Evolutionary conservation across 129 eudicot genomes (phyloP).

Genomic region (Escallonia rubra): DNA sequence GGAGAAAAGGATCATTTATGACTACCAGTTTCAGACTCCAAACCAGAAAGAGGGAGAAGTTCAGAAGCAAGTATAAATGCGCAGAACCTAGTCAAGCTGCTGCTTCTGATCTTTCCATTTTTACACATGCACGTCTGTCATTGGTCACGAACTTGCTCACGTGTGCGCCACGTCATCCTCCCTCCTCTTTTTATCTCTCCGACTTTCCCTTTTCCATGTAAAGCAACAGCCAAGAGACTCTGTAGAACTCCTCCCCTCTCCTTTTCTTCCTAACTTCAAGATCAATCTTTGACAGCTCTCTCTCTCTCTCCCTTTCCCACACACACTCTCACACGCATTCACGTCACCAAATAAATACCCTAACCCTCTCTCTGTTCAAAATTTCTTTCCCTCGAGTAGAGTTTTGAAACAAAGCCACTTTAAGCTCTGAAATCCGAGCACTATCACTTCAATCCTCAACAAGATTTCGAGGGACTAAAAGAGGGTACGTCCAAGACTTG

Average conservation of each 20-base stretch:
- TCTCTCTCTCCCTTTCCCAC: not conserved
- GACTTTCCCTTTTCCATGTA: constrained; percentile 15
- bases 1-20: no score
- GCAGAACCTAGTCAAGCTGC: constrained; percentile 36
- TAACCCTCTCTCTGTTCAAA: not conserved
- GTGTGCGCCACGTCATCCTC: constrained; percentile 55
- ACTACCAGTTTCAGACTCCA: no score
- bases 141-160: constrained; percentile 30
- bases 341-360: not conserved
- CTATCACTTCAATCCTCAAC: constrained; percentile 1
- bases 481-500: not conserved
- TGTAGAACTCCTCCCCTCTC: not conserved
- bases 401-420: constrained; percentile 36
- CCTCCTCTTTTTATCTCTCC: constrained; percentile 19
- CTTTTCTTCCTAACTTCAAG: constrained; percentile 17
- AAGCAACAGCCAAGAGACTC: not conserved
- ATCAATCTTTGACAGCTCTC: constrained; percentile 14
- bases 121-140: constrained; percentile 8
- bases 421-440: constrained; percentile 22
- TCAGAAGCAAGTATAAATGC: constrained; percentile 11
- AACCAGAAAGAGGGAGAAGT: no score
- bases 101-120: not conserved
- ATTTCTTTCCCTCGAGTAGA: constrained; percentile 35
- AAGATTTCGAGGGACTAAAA: not conserved
- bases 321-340: no score